Base-by-base conservation (phyloP, 2,329 filamentous ascomycete species). In the Cladophialophora chaetospira region DNA sequence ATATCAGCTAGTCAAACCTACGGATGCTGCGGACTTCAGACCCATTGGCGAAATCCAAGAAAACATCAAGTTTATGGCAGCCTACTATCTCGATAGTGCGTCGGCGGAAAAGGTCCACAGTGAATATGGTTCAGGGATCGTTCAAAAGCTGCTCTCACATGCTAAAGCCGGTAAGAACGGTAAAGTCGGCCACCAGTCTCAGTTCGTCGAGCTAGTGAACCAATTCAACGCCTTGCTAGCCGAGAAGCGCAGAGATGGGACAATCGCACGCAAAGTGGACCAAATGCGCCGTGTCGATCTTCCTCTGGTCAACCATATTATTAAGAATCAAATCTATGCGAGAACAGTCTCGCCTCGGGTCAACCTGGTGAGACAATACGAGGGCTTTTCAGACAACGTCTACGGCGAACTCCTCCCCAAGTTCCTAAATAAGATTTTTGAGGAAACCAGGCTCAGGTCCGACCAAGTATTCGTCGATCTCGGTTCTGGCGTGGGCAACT, bases 401-500 rank as follows among this genome's bases (percentile, higher is more conserved):
- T 99, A 99, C 69, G 94, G 94, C 69, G 94, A 99, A 72, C 83
- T 99, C 23, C 80, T 94, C 26, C 88, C 91, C 17, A 86, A 87
- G 1, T 95, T 99, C 69, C 83, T 94, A 62, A 88, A 88, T 61
- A 84, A 87, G 56, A 90, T 97, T 58, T 86, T 99, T 65, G 83
- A 86, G 65, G 83, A 90, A 70, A 88, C 88, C 2, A 80, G 84
- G 42, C 84, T 97, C 71, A 91, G 84, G 58, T 93, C 89, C 0
- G 83, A 87, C 47, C 88, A 95, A 66, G 85, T 95, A 33, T 97
- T 99, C 70, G 87, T 99, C 58, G 94, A 99, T 69, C 81, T 99
- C 11, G 94, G 94, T 46, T 97, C 93, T 1, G 94, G 94, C 26
- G 94, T 97, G 13, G 94, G 93, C 45, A 99, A 97, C 69, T 93